These are phyloP conservation scores for Fusarium dlaminii DNA, from an alignment of 2,329 filamentous ascomycete genomes.

Conservation along the genomic window DNA sequence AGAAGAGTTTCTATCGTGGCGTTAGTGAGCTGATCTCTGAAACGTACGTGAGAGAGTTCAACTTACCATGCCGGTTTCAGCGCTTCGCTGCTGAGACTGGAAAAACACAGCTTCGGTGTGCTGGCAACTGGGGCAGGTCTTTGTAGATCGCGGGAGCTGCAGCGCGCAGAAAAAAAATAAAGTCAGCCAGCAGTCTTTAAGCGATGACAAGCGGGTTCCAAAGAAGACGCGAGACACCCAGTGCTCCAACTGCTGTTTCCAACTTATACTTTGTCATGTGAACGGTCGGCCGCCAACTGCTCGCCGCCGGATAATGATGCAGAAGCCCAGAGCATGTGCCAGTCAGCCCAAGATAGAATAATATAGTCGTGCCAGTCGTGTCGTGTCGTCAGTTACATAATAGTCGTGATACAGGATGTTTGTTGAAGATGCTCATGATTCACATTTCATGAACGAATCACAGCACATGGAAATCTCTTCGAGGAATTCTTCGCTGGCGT, in stretches of 20 bases:
- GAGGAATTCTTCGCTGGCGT: slow-evolving; percentile 36
- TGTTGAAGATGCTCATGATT: slow-evolving; percentile 21
- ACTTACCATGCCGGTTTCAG: slow-evolving; percentile 97
- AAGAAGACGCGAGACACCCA: slow-evolving; percentile 38
- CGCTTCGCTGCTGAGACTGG: slow-evolving; percentile 96
- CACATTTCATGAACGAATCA: slow-evolving; percentile 23
- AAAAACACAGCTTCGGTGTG: slow-evolving; percentile 97
- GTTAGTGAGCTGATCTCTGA: slow-evolving; percentile 1
- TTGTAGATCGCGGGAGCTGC: slow-evolving; percentile 91
- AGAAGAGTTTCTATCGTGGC: slow-evolving; percentile 79
- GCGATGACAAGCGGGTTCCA: slow-evolving; percentile 43
- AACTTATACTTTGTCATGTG: slow-evolving; percentile 31
- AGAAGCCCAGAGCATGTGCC: slow-evolving; percentile 41
- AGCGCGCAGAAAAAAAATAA: slow-evolving; percentile 48
- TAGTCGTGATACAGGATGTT: slow-evolving; percentile 1
- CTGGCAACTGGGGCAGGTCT: slow-evolving; percentile 83
- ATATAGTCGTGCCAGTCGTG: slow-evolving; percentile 18
- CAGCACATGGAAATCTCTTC: slow-evolving; percentile 36
- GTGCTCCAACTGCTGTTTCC: slow-evolving; percentile 40
- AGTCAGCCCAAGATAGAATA: slow-evolving; percentile 21
- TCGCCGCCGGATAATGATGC: slow-evolving; percentile 12
- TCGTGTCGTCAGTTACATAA: slow-evolving; percentile 22
- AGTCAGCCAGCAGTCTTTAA: slow-evolving; percentile 55
- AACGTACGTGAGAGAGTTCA: neutral
- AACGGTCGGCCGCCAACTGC: slow-evolving; percentile 29